Percentiles rank a stretch among this genome's conserved stretches.
Evolutionary conservation across 148 eudicot species (phyloP).

Genomic region (Drosera capensis): DNA sequence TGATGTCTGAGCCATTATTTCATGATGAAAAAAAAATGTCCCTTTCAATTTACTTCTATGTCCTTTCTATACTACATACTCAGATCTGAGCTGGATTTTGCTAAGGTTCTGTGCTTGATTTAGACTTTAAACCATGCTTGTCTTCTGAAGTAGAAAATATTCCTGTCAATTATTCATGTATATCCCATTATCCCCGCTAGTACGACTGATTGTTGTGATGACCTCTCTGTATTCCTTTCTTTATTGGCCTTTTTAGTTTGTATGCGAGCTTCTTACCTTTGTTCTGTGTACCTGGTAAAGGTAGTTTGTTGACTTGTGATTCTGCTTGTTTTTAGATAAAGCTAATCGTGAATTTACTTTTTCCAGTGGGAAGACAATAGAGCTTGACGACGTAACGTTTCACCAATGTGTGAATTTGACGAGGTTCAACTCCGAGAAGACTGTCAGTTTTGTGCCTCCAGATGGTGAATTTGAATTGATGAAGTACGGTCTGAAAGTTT

Average conservation of each 20-base stretch:
- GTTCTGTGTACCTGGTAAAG: neutral
- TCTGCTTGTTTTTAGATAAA: neutral
- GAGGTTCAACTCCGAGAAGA: constrained; percentile 95
- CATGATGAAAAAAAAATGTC: neutral
- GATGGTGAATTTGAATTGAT: constrained; percentile 99
- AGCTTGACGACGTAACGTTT: constrained; percentile 97
- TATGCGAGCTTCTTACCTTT: neutral
- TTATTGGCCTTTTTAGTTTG: too few species aligned
- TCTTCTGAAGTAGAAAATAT: too few species aligned
- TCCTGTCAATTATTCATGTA: too few species aligned
- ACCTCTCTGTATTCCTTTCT: too few species aligned
- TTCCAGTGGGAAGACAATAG: constrained; percentile 94
- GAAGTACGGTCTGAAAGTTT: constrained; percentile 50
- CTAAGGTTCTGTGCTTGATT: too few species aligned
- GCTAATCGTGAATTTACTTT: constrained; percentile 6
- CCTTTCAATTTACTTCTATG: neutral
- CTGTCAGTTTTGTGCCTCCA: constrained; percentile 98
- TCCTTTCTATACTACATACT: neutral
- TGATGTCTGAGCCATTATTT: neutral
- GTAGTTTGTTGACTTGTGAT: neutral
- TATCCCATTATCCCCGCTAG: too few species aligned
- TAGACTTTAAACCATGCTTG: too few species aligned
- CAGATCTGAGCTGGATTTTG: too few species aligned
- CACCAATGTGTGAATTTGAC: constrained; percentile 98
- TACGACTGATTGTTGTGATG: too few species aligned